These are phyloP conservation scores for Trifolium repens DNA, from an alignment of 306 rosid species.

Conservation along the genomic window DNA sequence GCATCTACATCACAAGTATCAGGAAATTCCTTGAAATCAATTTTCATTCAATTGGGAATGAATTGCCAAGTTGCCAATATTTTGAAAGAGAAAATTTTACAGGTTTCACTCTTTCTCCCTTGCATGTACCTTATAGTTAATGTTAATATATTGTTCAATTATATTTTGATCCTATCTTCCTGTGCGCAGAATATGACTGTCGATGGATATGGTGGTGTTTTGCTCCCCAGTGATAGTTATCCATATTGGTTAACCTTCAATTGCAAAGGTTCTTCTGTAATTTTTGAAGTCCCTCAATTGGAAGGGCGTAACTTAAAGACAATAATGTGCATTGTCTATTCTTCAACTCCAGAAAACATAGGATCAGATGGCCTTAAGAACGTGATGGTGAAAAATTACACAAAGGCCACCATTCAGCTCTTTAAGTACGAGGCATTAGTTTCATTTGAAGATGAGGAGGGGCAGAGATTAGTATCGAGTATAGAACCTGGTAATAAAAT, in stretches of 20 bases:
- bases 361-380: background rate
- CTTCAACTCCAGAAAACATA: background rate
- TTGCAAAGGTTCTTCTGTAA: background rate
- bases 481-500: background rate
- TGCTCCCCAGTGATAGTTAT: constrained; percentile 12
- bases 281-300: background rate
- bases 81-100: constrained; percentile 9
- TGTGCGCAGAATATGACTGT: background rate
- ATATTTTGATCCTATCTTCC: background rate
- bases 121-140: background rate
- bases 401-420: background rate
- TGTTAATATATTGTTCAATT: background rate
- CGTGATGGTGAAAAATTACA: background rate
- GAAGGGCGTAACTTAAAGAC: background rate
- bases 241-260: constrained; percentile 37
- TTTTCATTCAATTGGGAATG: constrained; percentile 4
- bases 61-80: background rate
- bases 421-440: background rate
- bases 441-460: background rate
- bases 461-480: background rate
- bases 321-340: background rate
- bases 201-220: background rate
- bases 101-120: constrained; percentile 16
- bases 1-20: constrained; percentile 1
- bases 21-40: background rate